Evolutionary conservation across 164 flowering plant genomes (phyloP), one percentile per base, ranked within the genome.

Genomic region (Umbellularia californica): DNA sequence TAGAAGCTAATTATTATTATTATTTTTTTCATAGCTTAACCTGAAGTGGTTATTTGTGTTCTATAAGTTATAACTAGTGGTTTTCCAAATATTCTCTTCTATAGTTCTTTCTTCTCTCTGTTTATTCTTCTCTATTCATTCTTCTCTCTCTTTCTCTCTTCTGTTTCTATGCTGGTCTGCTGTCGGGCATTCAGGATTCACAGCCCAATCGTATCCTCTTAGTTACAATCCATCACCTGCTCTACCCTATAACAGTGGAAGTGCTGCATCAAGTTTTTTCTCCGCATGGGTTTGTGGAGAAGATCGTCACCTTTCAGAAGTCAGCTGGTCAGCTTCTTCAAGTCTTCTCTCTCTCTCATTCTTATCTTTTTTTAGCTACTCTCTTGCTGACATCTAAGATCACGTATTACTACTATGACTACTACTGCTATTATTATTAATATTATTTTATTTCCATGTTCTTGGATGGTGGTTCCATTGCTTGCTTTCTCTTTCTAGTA

Each of bases 181-280:
- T 87, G 83, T 65, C 86, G 67, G 88, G 85, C 77, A 81, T 81
- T 76, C 85, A 87, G 96, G 91, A 87, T 82, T 77, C 84, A 75
- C 87, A 95, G 90, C 99, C 99, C 74, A 95, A 95, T 77, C 98
- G 98, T 82, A 89, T 95, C 81, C 97, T 95, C 79, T 88, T 95
- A 88, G 94, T 91, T 82, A 90, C 97, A 72, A 88, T 95, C 70
- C 99, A 94, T 85, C 99, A 94, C 85, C 86, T 93, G 97, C 90
- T 91, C 82, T 95, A 95, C 81, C 99, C 98, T 71, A 94, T 94
- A 74, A 93, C 95, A 19, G 98, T 95, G 92, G 99, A 95, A 78
- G 99, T 94, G 89, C 95, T 95, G 85, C 97, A 92, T 85, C 99
- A 95, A 92, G 99, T 95, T 69, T 93, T 93, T 85, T 95, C 97